Percentiles rank a stretch among this genome's conserved stretches.
These are phyloP conservation scores for Bertia moriformis DNA, from an alignment of 2,329 filamentous ascomycete genomes.

Conservation along the genomic window DNA sequence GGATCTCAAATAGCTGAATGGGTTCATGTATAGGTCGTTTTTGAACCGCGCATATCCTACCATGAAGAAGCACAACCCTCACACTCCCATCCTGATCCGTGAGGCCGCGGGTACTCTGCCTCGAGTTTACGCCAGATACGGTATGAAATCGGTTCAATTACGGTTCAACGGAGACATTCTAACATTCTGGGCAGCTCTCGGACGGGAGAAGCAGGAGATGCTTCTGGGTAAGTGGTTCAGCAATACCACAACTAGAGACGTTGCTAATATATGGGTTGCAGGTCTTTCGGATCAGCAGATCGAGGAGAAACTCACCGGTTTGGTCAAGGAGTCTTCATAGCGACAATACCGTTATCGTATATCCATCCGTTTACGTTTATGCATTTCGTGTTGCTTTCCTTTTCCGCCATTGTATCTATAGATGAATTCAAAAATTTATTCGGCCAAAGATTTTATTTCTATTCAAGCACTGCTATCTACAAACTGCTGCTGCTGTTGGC, in stretches of 20 bases:
- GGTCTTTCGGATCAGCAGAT: constrained; percentile 52
- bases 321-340: constrained; percentile 29
- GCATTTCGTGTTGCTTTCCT: neutral
- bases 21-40: constrained; percentile 46
- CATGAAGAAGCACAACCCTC: constrained; percentile 61
- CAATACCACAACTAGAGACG: constrained; percentile 1
- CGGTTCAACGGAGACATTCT: neutral
- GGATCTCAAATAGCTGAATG: too few species aligned
- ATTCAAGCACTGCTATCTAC: neutral
- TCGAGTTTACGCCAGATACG: constrained; percentile 53
- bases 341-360: neutral
- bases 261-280: constrained; percentile 12
- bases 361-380: neutral
- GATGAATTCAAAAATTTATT: neutral
- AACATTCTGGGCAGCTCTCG: constrained; percentile 29
- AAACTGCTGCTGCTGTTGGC: neutral
- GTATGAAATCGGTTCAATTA: constrained; percentile 20
- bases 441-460: neutral
- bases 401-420: neutral
- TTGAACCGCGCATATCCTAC: constrained; percentile 53
- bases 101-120: constrained; percentile 48
- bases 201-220: constrained; percentile 46
- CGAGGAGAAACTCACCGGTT: constrained; percentile 44
- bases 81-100: constrained; percentile 54
- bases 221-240: constrained; percentile 31